These are phyloP conservation scores for Mortierella sp. DNA, from an alignment of 371 early-diverging fungal species.

Conservation along the genomic window DNA sequence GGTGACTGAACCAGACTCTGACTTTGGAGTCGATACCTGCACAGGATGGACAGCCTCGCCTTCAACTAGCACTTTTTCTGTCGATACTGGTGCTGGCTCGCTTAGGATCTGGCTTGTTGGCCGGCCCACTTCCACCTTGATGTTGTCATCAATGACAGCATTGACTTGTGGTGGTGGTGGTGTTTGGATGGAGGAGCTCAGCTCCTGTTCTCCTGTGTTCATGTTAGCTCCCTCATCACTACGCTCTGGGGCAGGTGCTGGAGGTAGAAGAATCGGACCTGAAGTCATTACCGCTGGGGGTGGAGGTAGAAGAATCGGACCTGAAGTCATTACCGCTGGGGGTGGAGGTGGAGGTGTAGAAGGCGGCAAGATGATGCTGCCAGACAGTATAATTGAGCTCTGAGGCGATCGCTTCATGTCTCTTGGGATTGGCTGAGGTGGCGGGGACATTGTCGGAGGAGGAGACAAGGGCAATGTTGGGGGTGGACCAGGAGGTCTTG, in stretches of 20 bases:
- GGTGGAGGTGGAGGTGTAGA: constrained; percentile 38
- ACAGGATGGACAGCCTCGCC: too few species aligned
- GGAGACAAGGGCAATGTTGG: constrained; percentile 21
- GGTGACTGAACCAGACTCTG: background rate
- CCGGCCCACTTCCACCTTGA: too few species aligned
- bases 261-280: constrained; percentile 16
- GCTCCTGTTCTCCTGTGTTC: too few species aligned
- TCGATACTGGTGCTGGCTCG: too few species aligned
- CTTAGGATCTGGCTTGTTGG: background rate
- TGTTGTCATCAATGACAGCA: too few species aligned
- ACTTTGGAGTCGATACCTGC: background rate
- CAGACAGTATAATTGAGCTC: constrained; percentile 31
- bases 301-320: constrained; percentile 14
- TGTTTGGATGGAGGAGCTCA: too few species aligned
- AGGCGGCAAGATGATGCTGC: constrained; percentile 36
- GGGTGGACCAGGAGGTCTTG: constrained; percentile 37
- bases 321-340: background rate
- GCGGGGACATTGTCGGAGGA: constrained; percentile 12
- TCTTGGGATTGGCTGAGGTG: constrained; percentile 29
- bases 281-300: constrained; percentile 9
- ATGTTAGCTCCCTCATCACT: background rate
- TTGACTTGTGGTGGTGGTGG: too few species aligned
- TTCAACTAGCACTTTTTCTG: too few species aligned
- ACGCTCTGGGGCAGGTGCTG: constrained; percentile 1
- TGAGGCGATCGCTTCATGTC: constrained; percentile 46